Conservation (phyloP, 768 basidiomycete species). For the Collybia nuda region DNA sequence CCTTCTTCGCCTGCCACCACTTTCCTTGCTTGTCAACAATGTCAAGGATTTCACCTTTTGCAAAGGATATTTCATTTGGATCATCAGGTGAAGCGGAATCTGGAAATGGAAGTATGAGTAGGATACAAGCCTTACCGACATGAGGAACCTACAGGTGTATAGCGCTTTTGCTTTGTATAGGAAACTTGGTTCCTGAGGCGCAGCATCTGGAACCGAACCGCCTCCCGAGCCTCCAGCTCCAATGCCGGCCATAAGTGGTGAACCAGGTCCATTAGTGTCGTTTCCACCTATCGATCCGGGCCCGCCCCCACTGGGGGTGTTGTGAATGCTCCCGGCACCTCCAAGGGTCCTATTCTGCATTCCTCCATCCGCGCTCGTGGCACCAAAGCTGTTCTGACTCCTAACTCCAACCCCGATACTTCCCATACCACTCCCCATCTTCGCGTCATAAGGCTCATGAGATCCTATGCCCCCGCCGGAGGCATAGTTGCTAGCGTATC, state of each 20-base stretch:
- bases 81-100: constrained; percentile 94
- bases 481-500: constrained; percentile 62
- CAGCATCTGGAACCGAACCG: constrained; percentile 23
- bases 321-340: constrained; percentile 53
- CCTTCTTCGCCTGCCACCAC: constrained; percentile 89
- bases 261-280: constrained; percentile 50
- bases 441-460: constrained; percentile 67
- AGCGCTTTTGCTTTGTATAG: constrained; percentile 84
- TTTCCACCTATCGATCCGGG: constrained; percentile 42
- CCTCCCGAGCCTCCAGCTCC: constrained; percentile 49
- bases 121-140: constrained; percentile 10
- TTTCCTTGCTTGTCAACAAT: constrained; percentile 91
- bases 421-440: constrained; percentile 48
- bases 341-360: constrained; percentile 35
- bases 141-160: constrained; percentile 71
- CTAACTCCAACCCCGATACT: constrained; percentile 48
- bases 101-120: constrained; percentile 32
- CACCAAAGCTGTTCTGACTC: constrained; percentile 56
- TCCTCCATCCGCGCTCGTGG: constrained; percentile 40
- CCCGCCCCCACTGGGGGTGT: constrained; percentile 39
- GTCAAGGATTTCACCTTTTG: constrained; percentile 89
- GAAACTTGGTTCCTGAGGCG: constrained; percentile 41
- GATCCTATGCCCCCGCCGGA: constrained; percentile 73
- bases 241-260: constrained; percentile 69
- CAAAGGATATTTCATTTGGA: constrained; percentile 93